Conservation (phyloP, 306 rosid genomes). For the Glycyrrhiza uralensis region DNA sequence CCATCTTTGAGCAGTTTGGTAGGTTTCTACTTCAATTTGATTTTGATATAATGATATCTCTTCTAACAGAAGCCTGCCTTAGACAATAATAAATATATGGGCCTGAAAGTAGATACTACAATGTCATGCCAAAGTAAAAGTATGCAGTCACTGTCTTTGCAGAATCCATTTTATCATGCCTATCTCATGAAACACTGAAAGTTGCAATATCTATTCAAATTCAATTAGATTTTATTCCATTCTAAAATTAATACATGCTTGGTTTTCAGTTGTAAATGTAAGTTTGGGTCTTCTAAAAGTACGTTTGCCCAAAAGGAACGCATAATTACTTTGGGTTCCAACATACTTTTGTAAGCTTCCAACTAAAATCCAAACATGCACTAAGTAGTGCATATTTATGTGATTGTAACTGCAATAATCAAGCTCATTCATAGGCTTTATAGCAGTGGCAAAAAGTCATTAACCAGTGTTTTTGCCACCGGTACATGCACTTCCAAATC, state of each 20-base stretch:
- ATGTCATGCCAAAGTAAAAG: slow-evolving; percentile 13
- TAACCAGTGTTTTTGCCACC: neutral
- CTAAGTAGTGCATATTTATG: neutral
- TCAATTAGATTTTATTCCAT: neutral
- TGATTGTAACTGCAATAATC: neutral
- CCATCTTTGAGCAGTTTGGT: slow-evolving; percentile 81
- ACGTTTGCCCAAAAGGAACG: too few relatives aligned
- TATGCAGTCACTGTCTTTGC: neutral
- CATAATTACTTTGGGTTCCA: too few relatives aligned
- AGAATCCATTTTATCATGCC: neutral
- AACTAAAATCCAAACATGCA: too few relatives aligned
- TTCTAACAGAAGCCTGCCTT: slow-evolving; percentile 13
- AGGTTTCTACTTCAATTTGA: slow-evolving; percentile 28
- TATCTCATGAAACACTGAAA: neutral
- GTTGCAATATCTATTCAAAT: neutral
- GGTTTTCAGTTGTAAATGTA: too few relatives aligned
- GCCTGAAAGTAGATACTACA: neutral
- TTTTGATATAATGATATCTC: neutral
- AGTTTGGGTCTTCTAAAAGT: too few relatives aligned
- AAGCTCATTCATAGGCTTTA: neutral
- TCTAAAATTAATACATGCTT: neutral
- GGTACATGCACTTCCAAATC: neutral
- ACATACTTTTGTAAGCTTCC: too few relatives aligned
- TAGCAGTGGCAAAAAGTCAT: slow-evolving; percentile 8
- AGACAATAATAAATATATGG: neutral